Base-by-base conservation (phyloP, 768 basidiomycete species). In the Trichaptum fuscoviolaceum region DNA sequence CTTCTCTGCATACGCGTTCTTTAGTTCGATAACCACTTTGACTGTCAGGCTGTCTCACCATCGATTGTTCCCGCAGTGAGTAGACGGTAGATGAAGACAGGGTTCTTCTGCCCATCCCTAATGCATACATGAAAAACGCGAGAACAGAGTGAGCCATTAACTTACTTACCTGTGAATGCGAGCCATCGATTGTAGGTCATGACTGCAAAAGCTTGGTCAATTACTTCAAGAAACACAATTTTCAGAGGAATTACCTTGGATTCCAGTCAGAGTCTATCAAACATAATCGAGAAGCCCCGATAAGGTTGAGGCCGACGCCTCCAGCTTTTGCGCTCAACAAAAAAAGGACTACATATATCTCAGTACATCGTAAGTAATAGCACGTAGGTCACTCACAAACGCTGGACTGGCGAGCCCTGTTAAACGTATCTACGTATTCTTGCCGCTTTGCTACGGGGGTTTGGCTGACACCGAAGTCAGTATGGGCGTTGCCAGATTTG, bases 151-250 rank as follows among this genome's bases (percentile, higher is more conserved):
- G 67, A 63, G 23, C 12, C 57, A 62, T 17, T 34, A 67, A 24
- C 2, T 12, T 60, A 70, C 79, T 60, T 67, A 93, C 94, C 94
- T 85, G 77, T 96, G 93, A 73, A 96, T 96, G 62, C 96, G 87
- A 63, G 95, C 96, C 96, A 99, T 99, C 1, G 97, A 90, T 76
- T 99, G 97, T 20, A 95, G 76, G 77, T 99, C 97, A 71, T 92
- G 92, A 71, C 91, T 93, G 65, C 24, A 35, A 61, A 65, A 34
- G 66, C 64, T 23, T 25, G 35, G 52, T 57, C 23, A 63, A 64
- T 58, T 26, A 63, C n/a, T 25, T 61, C 59, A 25, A 7, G 26
- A 35, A 20, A 12, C 15, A 34, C 30, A 30, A 8, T 30, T 30
- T 30, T 30, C 30, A 59, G n/a, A 30, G 20, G 4, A 67, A 73